Evolutionary conservation across 148 eudicot genomes (phyloP).

Genomic region (Persicaria maculosa): DNA sequence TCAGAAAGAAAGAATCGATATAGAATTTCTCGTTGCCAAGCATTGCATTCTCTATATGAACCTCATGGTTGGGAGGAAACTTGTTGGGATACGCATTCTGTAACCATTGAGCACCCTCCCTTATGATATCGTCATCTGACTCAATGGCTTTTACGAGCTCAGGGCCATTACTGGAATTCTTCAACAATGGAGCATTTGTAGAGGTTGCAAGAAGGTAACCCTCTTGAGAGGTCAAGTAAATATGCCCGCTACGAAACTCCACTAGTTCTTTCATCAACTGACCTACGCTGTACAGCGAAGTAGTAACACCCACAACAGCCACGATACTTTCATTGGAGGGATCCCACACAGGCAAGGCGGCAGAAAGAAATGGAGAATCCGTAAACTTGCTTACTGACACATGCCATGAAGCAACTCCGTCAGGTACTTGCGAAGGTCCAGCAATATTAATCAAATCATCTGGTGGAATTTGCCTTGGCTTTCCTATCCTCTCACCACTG

Average conservation of each 20-base stretch:
- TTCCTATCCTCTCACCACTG: slow-evolving; percentile 64
- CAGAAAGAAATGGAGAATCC: slow-evolving; percentile 83
- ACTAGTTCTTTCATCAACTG: slow-evolving; percentile 92
- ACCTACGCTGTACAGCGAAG: slow-evolving; percentile 85
- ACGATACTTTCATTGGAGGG: slow-evolving; percentile 53
- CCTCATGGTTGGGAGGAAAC: slow-evolving; percentile 47
- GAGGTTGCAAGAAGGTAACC: slow-evolving; percentile 95
- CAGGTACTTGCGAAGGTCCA: slow-evolving; percentile 91
- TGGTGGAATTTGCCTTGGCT: slow-evolving; percentile 50
- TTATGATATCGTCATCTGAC: slow-evolving; percentile 61
- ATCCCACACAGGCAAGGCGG: slow-evolving; percentile 88
- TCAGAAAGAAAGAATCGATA: slow-evolving; percentile 85
- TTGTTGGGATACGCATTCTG: slow-evolving; percentile 39
- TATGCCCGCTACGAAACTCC: slow-evolving; percentile 80
- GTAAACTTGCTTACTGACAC: slow-evolving; percentile 82
- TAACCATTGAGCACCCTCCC: slow-evolving; percentile 70
- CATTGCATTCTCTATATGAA: slow-evolving; percentile 75
- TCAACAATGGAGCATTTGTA: slow-evolving; percentile 62
- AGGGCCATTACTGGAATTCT: slow-evolving; percentile 55
- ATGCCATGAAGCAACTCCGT: slow-evolving; percentile 94
- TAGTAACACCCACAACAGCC: slow-evolving; percentile 94
- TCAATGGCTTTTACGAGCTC: slow-evolving; percentile 70
- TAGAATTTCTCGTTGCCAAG: slow-evolving; percentile 63
- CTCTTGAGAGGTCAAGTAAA: slow-evolving; percentile 83
- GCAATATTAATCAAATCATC: slow-evolving; percentile 89